Evolutionary conservation across 2,329 filamentous ascomycete species (phyloP).

Genomic region (Apiospora arundinis): DNA sequence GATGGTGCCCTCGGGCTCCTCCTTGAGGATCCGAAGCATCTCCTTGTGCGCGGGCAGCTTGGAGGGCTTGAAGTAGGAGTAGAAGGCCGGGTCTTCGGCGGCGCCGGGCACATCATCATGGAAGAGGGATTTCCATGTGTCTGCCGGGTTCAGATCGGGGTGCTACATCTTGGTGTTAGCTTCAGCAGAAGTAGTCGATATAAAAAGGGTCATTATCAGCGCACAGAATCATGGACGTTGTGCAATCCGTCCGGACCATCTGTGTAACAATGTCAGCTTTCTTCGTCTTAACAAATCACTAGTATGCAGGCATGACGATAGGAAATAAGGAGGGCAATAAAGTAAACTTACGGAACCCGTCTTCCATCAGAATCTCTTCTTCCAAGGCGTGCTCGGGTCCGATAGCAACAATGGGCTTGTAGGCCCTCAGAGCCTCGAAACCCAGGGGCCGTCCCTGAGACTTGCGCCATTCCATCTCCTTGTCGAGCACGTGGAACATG

Average conservation of each 20-base stretch:
- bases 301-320: constrained; percentile 15
- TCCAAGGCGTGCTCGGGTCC: constrained; percentile 86
- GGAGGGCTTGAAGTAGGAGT: constrained; percentile 76
- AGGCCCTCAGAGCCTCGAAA: constrained; percentile 74
- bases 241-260: constrained; percentile 80
- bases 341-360: constrained; percentile 79
- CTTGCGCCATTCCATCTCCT: constrained; percentile 85
- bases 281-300: not conserved
- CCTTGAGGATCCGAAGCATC: constrained; percentile 83
- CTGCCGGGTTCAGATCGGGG: constrained; percentile 75
- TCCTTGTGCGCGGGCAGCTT: constrained; percentile 78
- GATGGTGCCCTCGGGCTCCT: constrained; percentile 83
- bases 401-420: constrained; percentile 84
- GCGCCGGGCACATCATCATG: constrained; percentile 43
- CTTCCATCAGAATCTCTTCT: constrained; percentile 79
- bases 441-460: constrained; percentile 70
- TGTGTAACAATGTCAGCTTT: constrained; percentile 40
- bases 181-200: constrained; percentile 18
- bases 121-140: constrained; percentile 77
- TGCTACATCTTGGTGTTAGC: constrained; percentile 51
- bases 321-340: too few species aligned
- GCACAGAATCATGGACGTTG: constrained; percentile 69
- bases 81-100: constrained; percentile 51
- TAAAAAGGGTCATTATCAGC: constrained; percentile 28
- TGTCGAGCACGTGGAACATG: constrained; percentile 89